Percentiles rank a stretch among this genome's conserved stretches.
phyloP scores from a whole-genome alignment of 768 basidiomycete genomes.

The Lyophyllum shimeji region DNA sequence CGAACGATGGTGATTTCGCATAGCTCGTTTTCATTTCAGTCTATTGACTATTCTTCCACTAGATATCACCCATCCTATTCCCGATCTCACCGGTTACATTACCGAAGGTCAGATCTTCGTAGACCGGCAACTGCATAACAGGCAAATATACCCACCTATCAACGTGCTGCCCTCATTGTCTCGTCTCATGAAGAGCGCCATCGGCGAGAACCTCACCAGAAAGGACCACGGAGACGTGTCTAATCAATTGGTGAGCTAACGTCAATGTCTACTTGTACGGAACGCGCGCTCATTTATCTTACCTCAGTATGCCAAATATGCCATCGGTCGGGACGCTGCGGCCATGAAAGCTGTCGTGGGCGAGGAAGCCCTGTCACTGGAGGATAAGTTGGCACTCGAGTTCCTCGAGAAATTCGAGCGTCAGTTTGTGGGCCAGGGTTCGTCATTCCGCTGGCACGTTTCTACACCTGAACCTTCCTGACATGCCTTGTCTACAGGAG shows the following conservation, averaged over 20 bases:
- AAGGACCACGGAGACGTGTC: slow-evolving; percentile 99
- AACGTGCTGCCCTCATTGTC: slow-evolving; percentile 98
- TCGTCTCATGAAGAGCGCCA: slow-evolving; percentile 99
- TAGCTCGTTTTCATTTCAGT: slow-evolving; percentile 13
- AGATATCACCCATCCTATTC: slow-evolving; percentile 99
- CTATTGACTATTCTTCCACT: slow-evolving; percentile 16
- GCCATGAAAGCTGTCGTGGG: slow-evolving; percentile 99
- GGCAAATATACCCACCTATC: slow-evolving; percentile 98
- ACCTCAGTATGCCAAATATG: slow-evolving; percentile 91
- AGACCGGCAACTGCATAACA: slow-evolving; percentile 95
- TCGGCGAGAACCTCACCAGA: slow-evolving; percentile 94
- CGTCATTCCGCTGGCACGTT: slow-evolving; percentile 19
- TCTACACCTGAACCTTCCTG: slow-evolving; percentile 11
- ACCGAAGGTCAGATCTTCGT: slow-evolving; percentile 99
- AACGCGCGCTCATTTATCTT: slow-evolving; percentile 8
- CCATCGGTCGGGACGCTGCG: slow-evolving; percentile 95
- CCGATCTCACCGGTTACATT: slow-evolving; percentile 98
- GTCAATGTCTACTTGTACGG: slow-evolving; percentile 1
- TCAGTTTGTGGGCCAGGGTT: slow-evolving; percentile 96
- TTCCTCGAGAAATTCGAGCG: slow-evolving; percentile 98
- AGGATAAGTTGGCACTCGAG: slow-evolving; percentile 96
- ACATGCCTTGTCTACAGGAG: slow-evolving; percentile 45
- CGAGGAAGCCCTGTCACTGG: slow-evolving; percentile 91
- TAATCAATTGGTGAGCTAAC: slow-evolving; percentile 85
- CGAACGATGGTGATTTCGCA: slow-evolving; percentile 83